Evolutionary conservation across 208 protist species (phyloP).

Genomic region (Trypanosoma scelopori): DNA sequence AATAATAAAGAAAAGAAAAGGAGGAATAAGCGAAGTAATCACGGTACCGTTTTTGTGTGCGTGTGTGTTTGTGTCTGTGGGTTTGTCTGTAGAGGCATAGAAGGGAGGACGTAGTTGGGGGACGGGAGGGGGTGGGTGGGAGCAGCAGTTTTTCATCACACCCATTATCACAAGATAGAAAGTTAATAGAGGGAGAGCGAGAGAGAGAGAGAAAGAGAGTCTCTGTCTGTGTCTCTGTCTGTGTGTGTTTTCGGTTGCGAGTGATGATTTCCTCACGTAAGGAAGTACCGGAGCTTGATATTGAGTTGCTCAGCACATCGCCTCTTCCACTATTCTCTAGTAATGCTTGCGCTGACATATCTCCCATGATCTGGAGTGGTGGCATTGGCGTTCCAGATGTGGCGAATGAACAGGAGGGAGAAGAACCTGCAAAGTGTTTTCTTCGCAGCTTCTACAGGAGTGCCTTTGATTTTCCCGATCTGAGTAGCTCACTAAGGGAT

Average conservation of each 20-base stretch:
- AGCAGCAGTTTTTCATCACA: no score
- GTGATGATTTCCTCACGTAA: constrained; percentile 4
- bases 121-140: no score
- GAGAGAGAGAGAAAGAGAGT: constrained; percentile 17
- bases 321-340: not conserved
- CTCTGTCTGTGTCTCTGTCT: no score
- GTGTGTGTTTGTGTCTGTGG: no score
- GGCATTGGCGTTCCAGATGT: not conserved
- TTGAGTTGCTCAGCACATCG: not conserved
- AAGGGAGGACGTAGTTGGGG: not conserved
- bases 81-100: no score
- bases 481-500: not conserved
- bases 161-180: not conserved
- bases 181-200: constrained; percentile 13
- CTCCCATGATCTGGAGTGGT: not conserved
- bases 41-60: no score
- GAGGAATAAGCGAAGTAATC: no score
- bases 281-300: not conserved
- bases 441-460: not conserved
- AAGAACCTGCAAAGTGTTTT: not conserved
- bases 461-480: constrained; percentile 5
- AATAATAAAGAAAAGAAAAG: not conserved
- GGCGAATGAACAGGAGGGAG: not conserved
- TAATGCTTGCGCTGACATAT: not conserved
- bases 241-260: no score